A percentile compares a stretch with the other conserved stretches of the same genome.
Conservation (phyloP, 805 yeast genomes). For the Vanderwaltozyma verrucispora region DNA sequence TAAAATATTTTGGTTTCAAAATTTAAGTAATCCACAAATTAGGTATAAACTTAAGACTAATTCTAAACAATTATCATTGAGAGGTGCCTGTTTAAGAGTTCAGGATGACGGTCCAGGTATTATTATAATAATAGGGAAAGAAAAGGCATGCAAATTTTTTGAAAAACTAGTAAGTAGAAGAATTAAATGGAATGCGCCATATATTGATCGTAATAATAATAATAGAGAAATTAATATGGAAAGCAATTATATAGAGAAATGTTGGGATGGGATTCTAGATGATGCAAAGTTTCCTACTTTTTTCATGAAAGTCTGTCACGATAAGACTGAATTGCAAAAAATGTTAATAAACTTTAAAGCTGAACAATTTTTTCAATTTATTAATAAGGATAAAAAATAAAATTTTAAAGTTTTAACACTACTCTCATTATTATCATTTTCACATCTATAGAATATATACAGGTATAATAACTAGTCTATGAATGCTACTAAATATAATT, state of each 20-base stretch:
- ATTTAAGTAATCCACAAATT: constrained; percentile 54
- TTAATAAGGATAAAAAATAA: neutral
- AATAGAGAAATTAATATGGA: constrained; percentile 30
- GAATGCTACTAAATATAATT: too few relatives aligned
- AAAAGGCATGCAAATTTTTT: constrained; percentile 49
- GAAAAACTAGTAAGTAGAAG: constrained; percentile 49
- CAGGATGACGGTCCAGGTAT: constrained; percentile 38
- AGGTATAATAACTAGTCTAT: too few relatives aligned
- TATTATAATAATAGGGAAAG: constrained; percentile 68
- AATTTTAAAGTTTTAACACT: too few relatives aligned
- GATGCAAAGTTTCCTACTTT: constrained; percentile 52
- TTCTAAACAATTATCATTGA: constrained; percentile 59
- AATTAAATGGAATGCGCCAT: constrained; percentile 59
- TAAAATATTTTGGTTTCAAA: constrained; percentile 48
- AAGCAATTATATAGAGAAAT: constrained; percentile 35
- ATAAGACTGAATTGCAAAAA: constrained; percentile 41
- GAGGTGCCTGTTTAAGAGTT: constrained; percentile 49
- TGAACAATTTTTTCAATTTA: constrained; percentile 29
- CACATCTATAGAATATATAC: too few relatives aligned
- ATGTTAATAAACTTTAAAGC: constrained; percentile 42
- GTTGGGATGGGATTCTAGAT: constrained; percentile 66
- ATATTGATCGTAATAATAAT: constrained; percentile 18
- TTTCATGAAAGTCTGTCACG: constrained; percentile 48
- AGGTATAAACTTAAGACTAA: constrained; percentile 67
- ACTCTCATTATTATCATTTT: too few relatives aligned